These are phyloP conservation scores for Corymbia maculata DNA, from an alignment of 345 rosid genomes.

Conservation along the genomic window DNA sequence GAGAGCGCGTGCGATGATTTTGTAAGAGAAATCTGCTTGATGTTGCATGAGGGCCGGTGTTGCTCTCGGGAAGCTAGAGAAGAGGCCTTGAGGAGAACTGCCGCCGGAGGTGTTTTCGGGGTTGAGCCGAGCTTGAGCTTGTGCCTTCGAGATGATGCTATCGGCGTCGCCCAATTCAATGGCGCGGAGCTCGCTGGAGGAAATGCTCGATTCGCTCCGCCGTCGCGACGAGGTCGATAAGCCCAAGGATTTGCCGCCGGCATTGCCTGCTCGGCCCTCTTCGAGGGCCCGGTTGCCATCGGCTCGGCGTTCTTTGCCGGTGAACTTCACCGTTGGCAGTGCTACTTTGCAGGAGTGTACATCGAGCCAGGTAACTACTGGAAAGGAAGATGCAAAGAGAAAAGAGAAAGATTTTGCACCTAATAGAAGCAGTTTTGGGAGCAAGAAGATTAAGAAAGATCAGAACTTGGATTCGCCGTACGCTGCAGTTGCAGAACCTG, in stretches of 20 bases:
- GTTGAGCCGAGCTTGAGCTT: not conserved
- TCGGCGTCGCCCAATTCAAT: conserved; percentile 59
- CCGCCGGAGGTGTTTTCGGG: not conserved
- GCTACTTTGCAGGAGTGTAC: conserved; percentile 2
- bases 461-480: conserved; percentile 59
- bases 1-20: not conserved
- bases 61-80: not conserved
- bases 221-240: conserved; percentile 56
- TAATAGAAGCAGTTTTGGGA: conserved; percentile 58
- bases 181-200: conserved; percentile 90
- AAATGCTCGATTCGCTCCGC: conserved; percentile 81
- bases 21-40: not conserved
- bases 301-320: conserved; percentile 61
- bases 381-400: conserved; percentile 53
- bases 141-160: conserved; percentile 42
- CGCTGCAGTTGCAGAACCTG: not conserved
- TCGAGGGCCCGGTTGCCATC: conserved; percentile 84
- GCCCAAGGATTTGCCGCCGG: conserved; percentile 80
- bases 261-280: conserved; percentile 81
- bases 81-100: not conserved
- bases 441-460: conserved; percentile 64
- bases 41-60: not conserved
- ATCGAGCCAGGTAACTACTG: not conserved
- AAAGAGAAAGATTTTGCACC: conserved; percentile 52
- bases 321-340: conserved; percentile 29